Evolutionary conservation across 2,329 filamentous ascomycete species (phyloP).

Genomic region (Microcyclospora pomicola): DNA sequence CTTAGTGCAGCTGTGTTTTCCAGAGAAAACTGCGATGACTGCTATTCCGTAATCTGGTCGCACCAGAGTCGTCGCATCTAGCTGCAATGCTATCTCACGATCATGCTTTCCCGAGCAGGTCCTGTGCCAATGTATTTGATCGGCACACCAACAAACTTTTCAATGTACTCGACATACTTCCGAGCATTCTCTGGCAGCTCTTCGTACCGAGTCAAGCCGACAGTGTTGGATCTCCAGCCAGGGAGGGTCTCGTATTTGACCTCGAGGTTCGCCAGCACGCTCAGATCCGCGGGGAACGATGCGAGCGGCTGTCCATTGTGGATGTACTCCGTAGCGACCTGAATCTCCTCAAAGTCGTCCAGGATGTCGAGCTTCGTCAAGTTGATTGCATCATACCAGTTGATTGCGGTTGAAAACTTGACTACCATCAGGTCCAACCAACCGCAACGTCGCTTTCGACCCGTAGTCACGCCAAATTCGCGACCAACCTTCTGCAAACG

Average conservation of each 20-base stretch:
- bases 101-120: constrained; percentile 51
- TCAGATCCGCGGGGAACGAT: constrained; percentile 52
- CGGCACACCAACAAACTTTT: constrained; percentile 49
- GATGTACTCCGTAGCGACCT: constrained; percentile 59
- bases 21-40: too few relatives aligned
- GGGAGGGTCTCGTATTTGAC: constrained; percentile 55
- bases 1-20: too few relatives aligned
- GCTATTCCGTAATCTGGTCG: too few relatives aligned
- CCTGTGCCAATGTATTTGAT: constrained; percentile 55
- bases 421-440: constrained; percentile 57
- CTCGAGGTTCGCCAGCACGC: constrained; percentile 43
- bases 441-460: constrained; percentile 47
- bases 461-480: constrained; percentile 45
- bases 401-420: constrained; percentile 51
- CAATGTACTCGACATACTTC: constrained; percentile 54
- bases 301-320: constrained; percentile 42
- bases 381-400: constrained; percentile 53
- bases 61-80: too few relatives aligned
- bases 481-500: constrained; percentile 42
- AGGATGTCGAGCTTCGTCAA: constrained; percentile 57
- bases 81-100: constrained; percentile 30
- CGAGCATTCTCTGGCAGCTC: constrained; percentile 51
- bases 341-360: constrained; percentile 60
- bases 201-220: constrained; percentile 44
- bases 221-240: constrained; percentile 55